phyloP scores from a whole-genome alignment of 345 rosid species.

The Arabis alpina region DNA sequence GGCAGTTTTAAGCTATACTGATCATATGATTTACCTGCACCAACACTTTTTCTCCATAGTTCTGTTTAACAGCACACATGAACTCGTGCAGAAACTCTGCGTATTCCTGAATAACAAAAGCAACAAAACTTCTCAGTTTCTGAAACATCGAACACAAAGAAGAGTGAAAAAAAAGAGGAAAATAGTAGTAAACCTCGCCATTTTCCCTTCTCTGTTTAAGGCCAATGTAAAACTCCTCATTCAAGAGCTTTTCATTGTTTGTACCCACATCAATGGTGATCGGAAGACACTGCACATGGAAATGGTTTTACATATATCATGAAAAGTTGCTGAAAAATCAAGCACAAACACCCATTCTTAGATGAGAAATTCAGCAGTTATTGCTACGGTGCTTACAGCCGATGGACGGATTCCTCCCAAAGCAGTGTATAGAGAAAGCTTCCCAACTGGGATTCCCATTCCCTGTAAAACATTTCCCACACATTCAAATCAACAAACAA shows the following conservation, averaged over 20 bases:
- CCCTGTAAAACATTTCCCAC: constrained; percentile 50
- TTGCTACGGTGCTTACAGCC: constrained; percentile 56
- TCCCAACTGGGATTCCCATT: constrained; percentile 96
- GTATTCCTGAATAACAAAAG: constrained; percentile 62
- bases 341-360: background rate
- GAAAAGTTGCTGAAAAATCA: background rate
- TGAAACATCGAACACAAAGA: constrained; percentile 5
- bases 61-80: constrained; percentile 90
- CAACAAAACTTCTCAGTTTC: constrained; percentile 28
- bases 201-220: constrained; percentile 81
- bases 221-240: constrained; percentile 86
- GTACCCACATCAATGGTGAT: constrained; percentile 91
- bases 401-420: constrained; percentile 91
- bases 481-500: constrained; percentile 15
- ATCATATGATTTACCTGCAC: constrained; percentile 61
- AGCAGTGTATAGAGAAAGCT: constrained; percentile 85
- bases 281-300: constrained; percentile 69
- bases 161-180: constrained; percentile 10
- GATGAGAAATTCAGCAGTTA: background rate
- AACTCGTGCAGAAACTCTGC: constrained; percentile 89
- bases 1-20: background rate
- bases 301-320: background rate
- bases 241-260: constrained; percentile 71
- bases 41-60: constrained; percentile 91
- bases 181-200: constrained; percentile 58